Conservation (phyloP, 345 rosid species). For the Gossypium arboreum region DNA sequence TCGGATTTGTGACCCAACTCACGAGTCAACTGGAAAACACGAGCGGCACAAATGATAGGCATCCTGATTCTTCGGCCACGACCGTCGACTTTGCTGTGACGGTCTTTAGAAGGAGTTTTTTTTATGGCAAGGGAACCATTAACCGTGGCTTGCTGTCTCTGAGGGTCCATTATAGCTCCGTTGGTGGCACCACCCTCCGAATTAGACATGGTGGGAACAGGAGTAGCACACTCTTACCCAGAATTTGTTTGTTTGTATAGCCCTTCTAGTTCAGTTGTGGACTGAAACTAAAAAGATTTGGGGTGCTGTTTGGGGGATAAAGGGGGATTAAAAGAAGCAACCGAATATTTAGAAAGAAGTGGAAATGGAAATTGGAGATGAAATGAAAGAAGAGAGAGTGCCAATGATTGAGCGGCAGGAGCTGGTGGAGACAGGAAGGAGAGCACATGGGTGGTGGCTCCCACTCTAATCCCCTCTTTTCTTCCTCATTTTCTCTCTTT, state of each 20-base stretch:
- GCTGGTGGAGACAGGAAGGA: constrained; percentile 99
- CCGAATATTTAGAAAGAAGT: constrained; percentile 5
- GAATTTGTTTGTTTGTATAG: background rate
- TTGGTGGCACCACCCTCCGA: constrained; percentile 39
- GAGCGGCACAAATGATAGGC: constrained; percentile 98
- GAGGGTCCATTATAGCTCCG: constrained; percentile 55
- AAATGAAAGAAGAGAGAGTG: constrained; percentile 27
- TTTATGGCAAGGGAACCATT: constrained; percentile 54
- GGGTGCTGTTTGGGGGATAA: background rate
- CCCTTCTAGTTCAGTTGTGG: too few species aligned
- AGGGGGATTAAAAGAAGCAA: background rate
- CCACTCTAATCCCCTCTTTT: constrained; percentile 20
- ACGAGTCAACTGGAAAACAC: constrained; percentile 92
- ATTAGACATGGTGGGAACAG: constrained; percentile 44
- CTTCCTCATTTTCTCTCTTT: background rate
- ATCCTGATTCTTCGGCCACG: constrained; percentile 94
- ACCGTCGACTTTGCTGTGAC: constrained; percentile 97
- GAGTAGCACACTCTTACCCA: background rate
- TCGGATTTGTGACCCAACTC: constrained; percentile 98
- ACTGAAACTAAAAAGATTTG: background rate
- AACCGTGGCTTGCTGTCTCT: constrained; percentile 35
- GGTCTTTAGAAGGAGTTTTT: constrained; percentile 93
- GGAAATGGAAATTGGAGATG: background rate
- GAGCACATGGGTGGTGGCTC: constrained; percentile 98
- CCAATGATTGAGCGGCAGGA: constrained; percentile 95